phyloP scores from a whole-genome alignment of 2,329 filamentous ascomycete species.

The Pezicula carpinea region DNA sequence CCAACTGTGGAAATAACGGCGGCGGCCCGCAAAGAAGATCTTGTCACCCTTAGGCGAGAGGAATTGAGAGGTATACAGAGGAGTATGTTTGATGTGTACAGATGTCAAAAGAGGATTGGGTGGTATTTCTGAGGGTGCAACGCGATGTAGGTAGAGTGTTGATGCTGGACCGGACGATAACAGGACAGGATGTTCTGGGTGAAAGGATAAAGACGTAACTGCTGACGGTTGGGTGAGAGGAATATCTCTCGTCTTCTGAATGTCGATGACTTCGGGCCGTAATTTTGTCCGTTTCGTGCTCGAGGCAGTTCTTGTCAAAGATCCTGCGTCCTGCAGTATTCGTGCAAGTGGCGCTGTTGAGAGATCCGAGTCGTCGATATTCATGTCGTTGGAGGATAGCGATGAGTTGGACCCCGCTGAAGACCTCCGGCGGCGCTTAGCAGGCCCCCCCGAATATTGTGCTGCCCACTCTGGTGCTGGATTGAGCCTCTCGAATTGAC shows the following conservation, averaged over 20 bases:
- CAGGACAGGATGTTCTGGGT: slow-evolving; percentile 81
- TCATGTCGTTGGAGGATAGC: slow-evolving; percentile 39
- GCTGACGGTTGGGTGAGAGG: slow-evolving; percentile 72
- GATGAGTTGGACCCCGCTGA: slow-evolving; percentile 39
- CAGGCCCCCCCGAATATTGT: slow-evolving; percentile 43
- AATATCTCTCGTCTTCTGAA: slow-evolving; percentile 84
- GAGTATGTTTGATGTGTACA: slow-evolving; percentile 77
- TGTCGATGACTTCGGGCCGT: slow-evolving; percentile 82
- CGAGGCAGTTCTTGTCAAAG: slow-evolving; percentile 47
- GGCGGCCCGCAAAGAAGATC: slow-evolving; percentile 83
- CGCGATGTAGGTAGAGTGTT: slow-evolving; percentile 83
- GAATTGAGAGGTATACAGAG: slow-evolving; percentile 82
- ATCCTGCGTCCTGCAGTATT: slow-evolving; percentile 70
- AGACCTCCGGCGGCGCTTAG: slow-evolving; percentile 46
- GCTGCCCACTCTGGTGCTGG: slow-evolving; percentile 57
- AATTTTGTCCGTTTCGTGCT: slow-evolving; percentile 64
- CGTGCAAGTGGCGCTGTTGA: slow-evolving; percentile 72
- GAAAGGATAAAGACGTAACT: slow-evolving; percentile 81
- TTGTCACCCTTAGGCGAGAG: slow-evolving; percentile 66
- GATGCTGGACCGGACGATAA: slow-evolving; percentile 84
- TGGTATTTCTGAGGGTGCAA: slow-evolving; percentile 69
- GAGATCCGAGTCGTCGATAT: slow-evolving; percentile 52
- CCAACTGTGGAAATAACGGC: slow-evolving; percentile 93
- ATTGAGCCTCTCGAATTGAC: slow-evolving; percentile 64
- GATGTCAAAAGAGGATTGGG: slow-evolving; percentile 89